Evolutionary conservation across 1,284 basidiomycete species (phyloP).

Genomic region (Cystodermella granulosa): DNA sequence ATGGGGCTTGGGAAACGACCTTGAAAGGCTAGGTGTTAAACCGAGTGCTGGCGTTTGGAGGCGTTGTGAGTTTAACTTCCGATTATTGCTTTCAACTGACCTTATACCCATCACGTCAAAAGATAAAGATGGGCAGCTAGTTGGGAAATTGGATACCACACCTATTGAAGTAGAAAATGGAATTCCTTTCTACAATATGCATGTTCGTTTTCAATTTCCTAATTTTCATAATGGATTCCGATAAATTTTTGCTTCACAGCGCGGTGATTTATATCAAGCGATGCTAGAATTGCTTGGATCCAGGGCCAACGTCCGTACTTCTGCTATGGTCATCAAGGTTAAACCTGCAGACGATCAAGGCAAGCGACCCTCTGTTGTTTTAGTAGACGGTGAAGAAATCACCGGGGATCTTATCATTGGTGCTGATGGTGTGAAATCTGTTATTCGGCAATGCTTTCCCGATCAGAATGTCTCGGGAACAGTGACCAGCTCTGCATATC

Average conservation of each 20-base stretch:
- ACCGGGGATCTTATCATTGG: slow-evolving; percentile 49
- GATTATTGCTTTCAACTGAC: neutral
- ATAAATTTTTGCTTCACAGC: slow-evolving; percentile 13
- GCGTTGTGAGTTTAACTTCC: neutral
- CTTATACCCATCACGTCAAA: slow-evolving; percentile 41
- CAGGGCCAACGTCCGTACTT: slow-evolving; percentile 39
- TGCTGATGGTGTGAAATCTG: slow-evolving; percentile 54
- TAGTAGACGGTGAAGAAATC: slow-evolving; percentile 42
- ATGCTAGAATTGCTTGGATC: slow-evolving; percentile 33
- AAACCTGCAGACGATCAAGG: slow-evolving; percentile 31
- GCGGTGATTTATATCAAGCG: slow-evolving; percentile 48
- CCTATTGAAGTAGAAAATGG: slow-evolving; percentile 43
- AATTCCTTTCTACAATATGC: slow-evolving; percentile 52
- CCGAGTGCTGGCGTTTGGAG: slow-evolving; percentile 35
- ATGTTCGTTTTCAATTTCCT: slow-evolving; percentile 25
- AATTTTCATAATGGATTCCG: slow-evolving; percentile 20
- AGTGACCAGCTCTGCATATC: slow-evolving; percentile 57
- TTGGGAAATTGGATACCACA: too few relatives aligned
- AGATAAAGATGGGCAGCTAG: slow-evolving; percentile 40
- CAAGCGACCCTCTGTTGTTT: slow-evolving; percentile 33
- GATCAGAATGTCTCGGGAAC: slow-evolving; percentile 36
- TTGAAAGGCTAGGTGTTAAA: slow-evolving; percentile 40
- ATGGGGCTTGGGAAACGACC: slow-evolving; percentile 41
- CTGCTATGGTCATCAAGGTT: slow-evolving; percentile 37
- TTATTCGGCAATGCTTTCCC: too few relatives aligned